Evolutionary conservation across 2,329 filamentous ascomycete species (phyloP).

Genomic region (Venturia oleaginea): DNA sequence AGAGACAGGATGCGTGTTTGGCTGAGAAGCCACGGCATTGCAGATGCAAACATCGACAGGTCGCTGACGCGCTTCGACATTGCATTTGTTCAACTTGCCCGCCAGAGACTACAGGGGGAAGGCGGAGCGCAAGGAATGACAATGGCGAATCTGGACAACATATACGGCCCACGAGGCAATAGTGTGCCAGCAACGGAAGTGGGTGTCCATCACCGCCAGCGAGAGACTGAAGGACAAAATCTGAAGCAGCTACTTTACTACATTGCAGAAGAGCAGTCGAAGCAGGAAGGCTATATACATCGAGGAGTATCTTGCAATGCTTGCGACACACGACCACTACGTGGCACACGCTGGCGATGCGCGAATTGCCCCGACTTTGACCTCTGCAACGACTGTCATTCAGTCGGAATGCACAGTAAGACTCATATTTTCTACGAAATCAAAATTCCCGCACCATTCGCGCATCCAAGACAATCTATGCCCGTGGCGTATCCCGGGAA

Average conservation of each 20-base stretch:
- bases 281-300: conserved; percentile 81
- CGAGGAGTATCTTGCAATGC: conserved; percentile 81
- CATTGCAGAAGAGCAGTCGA: conserved; percentile 87
- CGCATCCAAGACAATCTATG: conserved; percentile 67
- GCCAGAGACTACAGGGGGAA: neutral
- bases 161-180: neutral
- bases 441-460: conserved; percentile 75
- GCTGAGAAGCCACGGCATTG: neutral
- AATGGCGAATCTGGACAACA: neutral
- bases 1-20: neutral
- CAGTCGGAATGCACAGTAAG: conserved; percentile 66
- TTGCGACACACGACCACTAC: conserved; percentile 80
- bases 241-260: conserved; percentile 80
- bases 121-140: neutral
- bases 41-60: neutral
- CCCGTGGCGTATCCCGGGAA: conserved; percentile 85
- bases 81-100: neutral
- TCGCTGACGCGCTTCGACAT: conserved; percentile 1
- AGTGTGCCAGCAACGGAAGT: conserved; percentile 12
- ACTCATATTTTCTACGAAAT: conserved; percentile 98
- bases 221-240: conserved; percentile 53
- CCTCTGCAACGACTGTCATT: conserved; percentile 86
- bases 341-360: conserved; percentile 86
- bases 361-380: conserved; percentile 95
- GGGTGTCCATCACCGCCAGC: neutral